Evolutionary conservation across 176 grass and related monocot species (phyloP).

Genomic region (Musa schizocarpa): DNA sequence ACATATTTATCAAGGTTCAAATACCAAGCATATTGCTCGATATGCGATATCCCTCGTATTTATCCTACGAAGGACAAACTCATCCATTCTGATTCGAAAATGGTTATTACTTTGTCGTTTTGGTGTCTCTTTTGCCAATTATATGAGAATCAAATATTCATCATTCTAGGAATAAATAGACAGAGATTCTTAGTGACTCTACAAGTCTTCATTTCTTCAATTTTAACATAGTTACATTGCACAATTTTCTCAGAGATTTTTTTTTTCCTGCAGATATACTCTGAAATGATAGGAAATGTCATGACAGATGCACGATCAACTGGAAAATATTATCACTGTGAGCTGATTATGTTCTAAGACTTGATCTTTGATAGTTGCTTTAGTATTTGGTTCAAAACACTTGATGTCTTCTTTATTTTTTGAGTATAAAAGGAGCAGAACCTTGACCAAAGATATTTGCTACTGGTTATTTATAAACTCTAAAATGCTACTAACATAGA

Average conservation of each 20-base stretch:
- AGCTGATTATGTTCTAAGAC: constrained; percentile 24
- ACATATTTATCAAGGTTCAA: too few relatives aligned
- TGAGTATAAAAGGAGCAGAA: too few relatives aligned
- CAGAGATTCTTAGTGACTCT: not conserved
- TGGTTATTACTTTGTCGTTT: too few relatives aligned
- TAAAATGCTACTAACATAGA: too few relatives aligned
- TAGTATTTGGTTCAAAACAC: not conserved
- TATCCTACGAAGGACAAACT: too few relatives aligned
- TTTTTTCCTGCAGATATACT: constrained; percentile 69
- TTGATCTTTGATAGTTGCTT: not conserved
- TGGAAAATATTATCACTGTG: constrained; percentile 99
- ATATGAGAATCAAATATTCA: not conserved
- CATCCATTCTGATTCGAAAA: too few relatives aligned
- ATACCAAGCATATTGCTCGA: too few relatives aligned
- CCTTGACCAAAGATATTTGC: too few relatives aligned
- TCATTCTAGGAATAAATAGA: not conserved
- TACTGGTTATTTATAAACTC: too few relatives aligned
- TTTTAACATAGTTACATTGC: not conserved
- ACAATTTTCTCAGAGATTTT: not conserved
- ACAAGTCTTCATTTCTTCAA: not conserved
- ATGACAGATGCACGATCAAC: constrained; percentile 98
- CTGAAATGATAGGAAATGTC: constrained; percentile 99
- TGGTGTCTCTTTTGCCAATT: too few relatives aligned
- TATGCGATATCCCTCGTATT: too few relatives aligned
- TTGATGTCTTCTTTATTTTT: not conserved